These are phyloP conservation scores for Lactarius vividus DNA, from an alignment of 768 basidiomycete genomes.

Conservation along the genomic window DNA sequence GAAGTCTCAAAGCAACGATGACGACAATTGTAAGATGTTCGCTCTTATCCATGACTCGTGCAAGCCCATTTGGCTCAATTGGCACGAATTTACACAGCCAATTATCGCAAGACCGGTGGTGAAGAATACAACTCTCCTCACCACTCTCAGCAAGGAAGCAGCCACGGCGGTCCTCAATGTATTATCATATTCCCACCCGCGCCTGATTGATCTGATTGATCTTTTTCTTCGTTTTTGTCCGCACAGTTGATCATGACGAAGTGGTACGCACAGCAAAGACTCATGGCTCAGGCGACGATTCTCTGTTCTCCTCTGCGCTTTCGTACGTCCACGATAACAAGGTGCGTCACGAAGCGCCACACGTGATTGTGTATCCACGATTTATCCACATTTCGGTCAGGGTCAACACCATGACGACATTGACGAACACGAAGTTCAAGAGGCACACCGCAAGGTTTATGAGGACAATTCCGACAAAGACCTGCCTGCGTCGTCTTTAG, in stretches of 20 bases:
- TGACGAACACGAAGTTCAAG: constrained; percentile 61
- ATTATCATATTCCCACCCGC: constrained; percentile 1
- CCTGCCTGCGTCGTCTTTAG: constrained; percentile 62
- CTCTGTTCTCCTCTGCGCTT: constrained; percentile 56
- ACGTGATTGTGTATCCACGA: not conserved
- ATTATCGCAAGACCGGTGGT: constrained; percentile 53
- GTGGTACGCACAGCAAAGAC: constrained; percentile 54
- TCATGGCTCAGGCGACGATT: constrained; percentile 55
- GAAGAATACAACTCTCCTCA: constrained; percentile 59
- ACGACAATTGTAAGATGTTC: constrained; percentile 36
- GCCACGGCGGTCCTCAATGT: constrained; percentile 29
- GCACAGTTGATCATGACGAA: constrained; percentile 60
- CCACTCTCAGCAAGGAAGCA: constrained; percentile 34
- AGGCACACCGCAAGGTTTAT: constrained; percentile 65
- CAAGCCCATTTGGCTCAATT: constrained; percentile 11
- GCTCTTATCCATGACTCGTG: not conserved
- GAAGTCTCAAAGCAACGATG: constrained; percentile 35
- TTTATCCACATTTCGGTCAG: constrained; percentile 33
- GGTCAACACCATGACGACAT: constrained; percentile 54
- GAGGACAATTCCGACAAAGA: constrained; percentile 45
- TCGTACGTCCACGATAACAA: constrained; percentile 51
- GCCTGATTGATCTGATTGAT: constrained; percentile 21
- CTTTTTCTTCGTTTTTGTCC: not conserved
- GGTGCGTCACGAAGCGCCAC: constrained; percentile 35
- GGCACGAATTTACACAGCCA: constrained; percentile 17